Conservation (phyloP, 306 rosid genomes). For the Pyrus bretschneideri region DNA sequence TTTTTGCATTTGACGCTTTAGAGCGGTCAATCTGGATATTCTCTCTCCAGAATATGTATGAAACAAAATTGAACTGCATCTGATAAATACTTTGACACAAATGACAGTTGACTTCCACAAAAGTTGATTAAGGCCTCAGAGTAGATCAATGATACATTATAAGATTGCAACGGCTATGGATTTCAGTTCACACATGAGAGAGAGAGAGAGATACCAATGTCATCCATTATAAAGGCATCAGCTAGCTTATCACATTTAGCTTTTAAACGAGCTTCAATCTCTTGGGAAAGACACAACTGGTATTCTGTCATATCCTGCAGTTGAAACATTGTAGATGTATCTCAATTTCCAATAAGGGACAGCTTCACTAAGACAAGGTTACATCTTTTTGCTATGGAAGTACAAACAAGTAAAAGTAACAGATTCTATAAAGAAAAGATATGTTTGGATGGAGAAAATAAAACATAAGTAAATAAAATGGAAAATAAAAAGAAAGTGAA, state of each 20-base stretch:
- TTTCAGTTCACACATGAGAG: background rate
- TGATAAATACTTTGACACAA: background rate
- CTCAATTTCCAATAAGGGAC: constrained; percentile 2
- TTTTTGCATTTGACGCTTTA: background rate
- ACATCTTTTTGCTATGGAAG: constrained; percentile 1
- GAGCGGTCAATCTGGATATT: background rate
- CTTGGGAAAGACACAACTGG: constrained; percentile 73
- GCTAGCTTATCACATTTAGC: constrained; percentile 67
- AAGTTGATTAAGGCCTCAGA: background rate
- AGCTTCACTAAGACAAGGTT: constrained; percentile 3
- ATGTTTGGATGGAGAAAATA: background rate
- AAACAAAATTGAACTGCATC: background rate
- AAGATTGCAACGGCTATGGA: background rate
- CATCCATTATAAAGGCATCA: constrained; percentile 79
- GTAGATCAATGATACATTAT: background rate
- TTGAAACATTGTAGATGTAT: constrained; percentile 2
- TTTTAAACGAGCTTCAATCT: constrained; percentile 76
- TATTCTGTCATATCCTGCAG: constrained; percentile 82
- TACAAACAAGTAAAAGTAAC: background rate
- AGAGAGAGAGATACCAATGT: constrained; percentile 44
- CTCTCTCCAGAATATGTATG: background rate
- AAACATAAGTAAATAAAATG: background rate
- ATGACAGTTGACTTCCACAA: background rate
- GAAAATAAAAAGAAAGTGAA: background rate
- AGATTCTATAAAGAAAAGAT: background rate